phyloP scores from a whole-genome alignment of 2,329 filamentous ascomycete species.

The Trichoderma oligosporum region DNA sequence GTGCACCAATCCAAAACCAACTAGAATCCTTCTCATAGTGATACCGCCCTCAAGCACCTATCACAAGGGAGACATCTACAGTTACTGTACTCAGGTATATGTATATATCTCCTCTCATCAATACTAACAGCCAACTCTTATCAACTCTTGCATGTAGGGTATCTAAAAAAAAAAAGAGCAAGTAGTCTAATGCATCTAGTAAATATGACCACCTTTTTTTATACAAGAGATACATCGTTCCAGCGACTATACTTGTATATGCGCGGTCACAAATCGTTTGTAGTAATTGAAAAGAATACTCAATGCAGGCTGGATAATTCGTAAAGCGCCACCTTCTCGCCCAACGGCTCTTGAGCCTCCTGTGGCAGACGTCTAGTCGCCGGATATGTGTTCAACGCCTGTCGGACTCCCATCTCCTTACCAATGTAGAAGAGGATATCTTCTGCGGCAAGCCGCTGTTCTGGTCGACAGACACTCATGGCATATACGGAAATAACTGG shows the following conservation, averaged over 20 bases:
- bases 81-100: too few species aligned
- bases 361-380: constrained; percentile 25
- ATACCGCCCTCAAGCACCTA: neutral
- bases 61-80: too few species aligned
- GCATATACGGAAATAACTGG: constrained; percentile 35
- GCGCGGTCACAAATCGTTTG: neutral
- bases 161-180: neutral
- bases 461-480: constrained; percentile 28
- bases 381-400: constrained; percentile 31
- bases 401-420: constrained; percentile 36
- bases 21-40: neutral
- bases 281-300: neutral
- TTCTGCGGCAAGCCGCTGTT: constrained; percentile 30
- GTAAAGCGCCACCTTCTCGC: neutral
- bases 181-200: neutral
- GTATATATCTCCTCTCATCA: too few species aligned
- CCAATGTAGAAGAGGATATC: constrained; percentile 33
- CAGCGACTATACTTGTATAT: neutral
- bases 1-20: neutral
- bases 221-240: neutral
- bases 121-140: neutral
- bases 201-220: neutral
- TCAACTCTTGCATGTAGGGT: neutral
- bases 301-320: neutral
- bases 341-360: constrained; percentile 28